phyloP scores from a whole-genome alignment of 371 early-diverging fungal genomes.

The Fennellomyces sp. region DNA sequence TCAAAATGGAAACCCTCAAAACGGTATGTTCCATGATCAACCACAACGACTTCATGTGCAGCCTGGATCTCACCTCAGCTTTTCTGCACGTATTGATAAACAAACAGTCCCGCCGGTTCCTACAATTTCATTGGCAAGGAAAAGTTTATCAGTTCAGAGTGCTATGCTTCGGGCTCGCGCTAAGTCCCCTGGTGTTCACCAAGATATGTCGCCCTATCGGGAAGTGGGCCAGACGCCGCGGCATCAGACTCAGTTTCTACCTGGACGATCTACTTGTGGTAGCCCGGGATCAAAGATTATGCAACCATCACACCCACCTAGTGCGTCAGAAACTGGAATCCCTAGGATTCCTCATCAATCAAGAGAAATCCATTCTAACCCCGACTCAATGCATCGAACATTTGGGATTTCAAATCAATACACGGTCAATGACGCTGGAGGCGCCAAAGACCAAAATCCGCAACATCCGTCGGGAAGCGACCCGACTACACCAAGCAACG shows the following conservation, averaged over 20 bases:
- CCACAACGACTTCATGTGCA: slow-evolving; percentile 17
- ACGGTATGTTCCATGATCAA: slow-evolving; percentile 20
- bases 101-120: slow-evolving; percentile 12
- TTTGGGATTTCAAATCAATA: too few relatives aligned
- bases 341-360: slow-evolving; percentile 24
- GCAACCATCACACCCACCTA: neutral
- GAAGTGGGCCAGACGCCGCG: slow-evolving; percentile 23
- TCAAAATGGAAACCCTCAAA: slow-evolving; percentile 30
- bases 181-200: slow-evolving; percentile 36
- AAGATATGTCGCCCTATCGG: slow-evolving; percentile 29
- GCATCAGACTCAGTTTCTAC: slow-evolving; percentile 24
- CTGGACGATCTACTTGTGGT: slow-evolving; percentile 32
- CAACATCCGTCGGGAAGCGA: too few relatives aligned
- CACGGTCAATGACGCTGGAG: too few relatives aligned
- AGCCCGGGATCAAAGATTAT: neutral
- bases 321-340: slow-evolving; percentile 15
- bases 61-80: slow-evolving; percentile 15
- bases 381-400: slow-evolving; percentile 17
- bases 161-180: slow-evolving; percentile 36
- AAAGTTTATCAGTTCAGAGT: slow-evolving; percentile 24
- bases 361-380: slow-evolving; percentile 15
- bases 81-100: slow-evolving; percentile 13
- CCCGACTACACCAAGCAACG: too few relatives aligned
- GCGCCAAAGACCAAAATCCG: too few relatives aligned
- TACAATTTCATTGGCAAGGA: slow-evolving; percentile 24